Conservation (phyloP, 148 eudicot genomes). For the Tetragonia tetragonoides region DNA sequence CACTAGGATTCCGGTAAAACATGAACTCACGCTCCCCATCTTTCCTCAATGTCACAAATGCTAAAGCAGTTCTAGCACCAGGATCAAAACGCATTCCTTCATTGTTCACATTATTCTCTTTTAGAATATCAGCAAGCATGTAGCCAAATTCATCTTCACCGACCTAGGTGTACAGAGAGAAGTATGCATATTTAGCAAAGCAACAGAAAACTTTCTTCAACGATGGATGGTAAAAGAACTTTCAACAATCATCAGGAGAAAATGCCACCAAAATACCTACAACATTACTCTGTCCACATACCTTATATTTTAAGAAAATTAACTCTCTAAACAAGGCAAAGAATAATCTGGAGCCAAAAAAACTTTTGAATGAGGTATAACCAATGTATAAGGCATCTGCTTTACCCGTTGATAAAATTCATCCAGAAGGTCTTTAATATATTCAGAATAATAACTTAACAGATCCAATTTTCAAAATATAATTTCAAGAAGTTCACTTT, state of each 20-base stretch:
- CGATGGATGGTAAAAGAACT: neutral
- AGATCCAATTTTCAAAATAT: too few species aligned
- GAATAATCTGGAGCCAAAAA: neutral
- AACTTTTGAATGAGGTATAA: neutral
- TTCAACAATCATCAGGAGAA: neutral
- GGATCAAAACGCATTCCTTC: conserved; percentile 97
- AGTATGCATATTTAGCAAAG: conserved; percentile 11
- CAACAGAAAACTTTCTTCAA: neutral
- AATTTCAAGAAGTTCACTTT: neutral
- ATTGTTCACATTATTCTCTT: conserved; percentile 85
- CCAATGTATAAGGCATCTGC: neutral
- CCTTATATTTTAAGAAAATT: too few species aligned
- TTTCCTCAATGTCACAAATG: conserved; percentile 85
- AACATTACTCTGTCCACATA: neutral
- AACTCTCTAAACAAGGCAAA: too few species aligned
- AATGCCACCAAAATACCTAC: neutral
- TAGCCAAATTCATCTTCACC: conserved; percentile 99
- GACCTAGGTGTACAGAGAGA: conserved; percentile 47
- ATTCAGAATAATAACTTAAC: too few species aligned
- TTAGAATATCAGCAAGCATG: conserved; percentile 93
- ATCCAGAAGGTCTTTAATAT: neutral
- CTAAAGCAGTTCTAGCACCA: conserved; percentile 97
- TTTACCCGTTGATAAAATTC: neutral
- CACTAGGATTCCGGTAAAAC: conserved; percentile 99
- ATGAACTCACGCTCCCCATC: conserved; percentile 99